Conservation (phyloP, 352 stramenopile species). For the Globisporangium radiosum region DNA sequence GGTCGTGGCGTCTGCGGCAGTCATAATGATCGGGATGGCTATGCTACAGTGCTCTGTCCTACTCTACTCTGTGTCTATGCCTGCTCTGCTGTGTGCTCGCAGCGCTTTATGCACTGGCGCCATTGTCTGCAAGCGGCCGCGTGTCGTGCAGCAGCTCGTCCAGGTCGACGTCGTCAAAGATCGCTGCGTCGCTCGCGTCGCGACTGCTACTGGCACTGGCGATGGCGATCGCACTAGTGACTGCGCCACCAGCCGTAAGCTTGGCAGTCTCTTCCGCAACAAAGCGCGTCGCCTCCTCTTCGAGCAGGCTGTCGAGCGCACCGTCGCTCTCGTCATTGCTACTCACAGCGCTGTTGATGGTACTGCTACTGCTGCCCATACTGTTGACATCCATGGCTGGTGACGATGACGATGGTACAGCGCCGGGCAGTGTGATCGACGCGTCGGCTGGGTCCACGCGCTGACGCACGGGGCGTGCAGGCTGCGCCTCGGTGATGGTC, state of each 20-base stretch:
- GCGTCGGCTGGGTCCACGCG: conserved; percentile 27
- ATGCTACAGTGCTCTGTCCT: no score
- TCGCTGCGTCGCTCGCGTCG: conserved; percentile 19
- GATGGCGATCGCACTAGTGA: background rate
- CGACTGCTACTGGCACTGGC: background rate
- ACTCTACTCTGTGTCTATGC: no score
- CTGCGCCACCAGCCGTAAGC: background rate
- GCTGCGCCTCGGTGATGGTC: conserved; percentile 9
- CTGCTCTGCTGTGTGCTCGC: no score
- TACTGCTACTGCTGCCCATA: no score
- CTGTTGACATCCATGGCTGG: no score
- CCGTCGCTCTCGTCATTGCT: conserved; percentile 9
- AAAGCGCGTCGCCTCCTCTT: conserved; percentile 52
- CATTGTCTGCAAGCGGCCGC: background rate
- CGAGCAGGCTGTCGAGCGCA: conserved; percentile 50
- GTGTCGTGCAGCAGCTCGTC: conserved; percentile 53
- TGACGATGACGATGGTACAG: background rate
- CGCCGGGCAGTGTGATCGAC: conserved; percentile 12
- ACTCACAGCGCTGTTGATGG: background rate
- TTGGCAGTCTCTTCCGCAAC: conserved; percentile 51
- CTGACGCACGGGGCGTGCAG: conserved; percentile 45
- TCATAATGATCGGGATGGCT: no score
- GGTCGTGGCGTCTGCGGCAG: no score
- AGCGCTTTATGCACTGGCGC: no score
- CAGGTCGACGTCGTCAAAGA: conserved; percentile 57